Conservation (phyloP, 2,329 filamentous ascomycete species). For the Penicillium expansum region DNA sequence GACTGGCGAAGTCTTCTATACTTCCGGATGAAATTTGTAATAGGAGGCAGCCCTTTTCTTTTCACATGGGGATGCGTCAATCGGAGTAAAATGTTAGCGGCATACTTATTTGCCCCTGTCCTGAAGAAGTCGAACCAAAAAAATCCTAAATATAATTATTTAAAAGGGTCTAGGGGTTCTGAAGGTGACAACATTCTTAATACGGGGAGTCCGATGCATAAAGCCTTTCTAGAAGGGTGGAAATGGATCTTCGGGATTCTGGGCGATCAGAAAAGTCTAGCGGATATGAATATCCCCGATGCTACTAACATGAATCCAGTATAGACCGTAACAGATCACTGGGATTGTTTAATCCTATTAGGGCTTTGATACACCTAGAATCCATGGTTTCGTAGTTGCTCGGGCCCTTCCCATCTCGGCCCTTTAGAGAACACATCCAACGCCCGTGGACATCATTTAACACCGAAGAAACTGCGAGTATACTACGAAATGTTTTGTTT, state of each 20-base stretch:
- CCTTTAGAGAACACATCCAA: background rate
- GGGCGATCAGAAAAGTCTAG: background rate
- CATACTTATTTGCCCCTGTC: slow-evolving; percentile 5
- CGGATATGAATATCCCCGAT: background rate
- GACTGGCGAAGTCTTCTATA: slow-evolving; percentile 3
- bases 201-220: slow-evolving; percentile 8
- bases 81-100: background rate
- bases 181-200: background rate
- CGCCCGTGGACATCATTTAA: background rate
- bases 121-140: background rate
- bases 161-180: background rate
- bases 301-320: background rate
- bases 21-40: background rate
- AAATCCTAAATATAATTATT: background rate
- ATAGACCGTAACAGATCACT: background rate
- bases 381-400: background rate
- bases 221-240: slow-evolving; percentile 3
- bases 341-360: background rate
- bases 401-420: background rate
- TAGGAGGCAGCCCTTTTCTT: slow-evolving; percentile 8
- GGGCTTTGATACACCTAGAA: background rate
- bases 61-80: background rate
- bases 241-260: background rate
- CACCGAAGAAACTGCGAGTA: background rate
- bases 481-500: no score